phyloP scores from a whole-genome alignment of 352 stramenopile species.

The Pythium angustatum region DNA sequence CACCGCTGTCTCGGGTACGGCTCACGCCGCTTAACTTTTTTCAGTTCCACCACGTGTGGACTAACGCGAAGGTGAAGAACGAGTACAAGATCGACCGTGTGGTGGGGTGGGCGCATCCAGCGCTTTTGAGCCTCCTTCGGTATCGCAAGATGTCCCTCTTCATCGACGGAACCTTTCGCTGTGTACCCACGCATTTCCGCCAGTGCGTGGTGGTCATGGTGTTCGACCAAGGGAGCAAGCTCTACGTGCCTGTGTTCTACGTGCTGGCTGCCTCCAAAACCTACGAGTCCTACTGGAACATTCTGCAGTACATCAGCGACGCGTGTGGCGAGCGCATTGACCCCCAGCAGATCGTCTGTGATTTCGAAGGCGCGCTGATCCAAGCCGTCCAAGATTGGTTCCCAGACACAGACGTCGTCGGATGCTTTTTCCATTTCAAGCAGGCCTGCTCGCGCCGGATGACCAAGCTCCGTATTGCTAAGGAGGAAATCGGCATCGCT shows the following conservation, averaged over 20 bases:
- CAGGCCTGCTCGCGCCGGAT: constrained; percentile 21
- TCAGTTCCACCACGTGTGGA: constrained; percentile 20
- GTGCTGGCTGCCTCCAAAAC: constrained; percentile 22
- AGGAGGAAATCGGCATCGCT: constrained; percentile 12
- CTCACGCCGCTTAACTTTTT: not conserved
- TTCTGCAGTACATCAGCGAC: constrained; percentile 15
- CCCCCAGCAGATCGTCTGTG: constrained; percentile 18
- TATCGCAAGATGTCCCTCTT: constrained; percentile 23
- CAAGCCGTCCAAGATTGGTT: constrained; percentile 14
- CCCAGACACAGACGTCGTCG: constrained; percentile 1
- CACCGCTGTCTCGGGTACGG: constrained; percentile 8
- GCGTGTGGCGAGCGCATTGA: constrained; percentile 2
- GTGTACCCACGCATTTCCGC: constrained; percentile 12
- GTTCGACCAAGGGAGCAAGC: constrained; percentile 11
- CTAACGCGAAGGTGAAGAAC: not conserved
- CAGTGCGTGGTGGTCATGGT: constrained; percentile 30
- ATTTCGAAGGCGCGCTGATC: constrained; percentile 24
- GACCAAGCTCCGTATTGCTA: constrained; percentile 10
- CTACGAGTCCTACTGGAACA: constrained; percentile 30
- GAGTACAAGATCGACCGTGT: constrained; percentile 16
- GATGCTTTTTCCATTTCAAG: constrained; percentile 32
- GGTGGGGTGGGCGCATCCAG: constrained; percentile 24
- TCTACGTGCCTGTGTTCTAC: constrained; percentile 29
- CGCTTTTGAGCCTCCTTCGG: constrained; percentile 6
- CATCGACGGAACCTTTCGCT: constrained; percentile 30